Evolutionary conservation across 1,284 basidiomycete genomes (phyloP), one percentile per base, ranked within the genome.

Genomic region (Trichosporon inkin): DNA sequence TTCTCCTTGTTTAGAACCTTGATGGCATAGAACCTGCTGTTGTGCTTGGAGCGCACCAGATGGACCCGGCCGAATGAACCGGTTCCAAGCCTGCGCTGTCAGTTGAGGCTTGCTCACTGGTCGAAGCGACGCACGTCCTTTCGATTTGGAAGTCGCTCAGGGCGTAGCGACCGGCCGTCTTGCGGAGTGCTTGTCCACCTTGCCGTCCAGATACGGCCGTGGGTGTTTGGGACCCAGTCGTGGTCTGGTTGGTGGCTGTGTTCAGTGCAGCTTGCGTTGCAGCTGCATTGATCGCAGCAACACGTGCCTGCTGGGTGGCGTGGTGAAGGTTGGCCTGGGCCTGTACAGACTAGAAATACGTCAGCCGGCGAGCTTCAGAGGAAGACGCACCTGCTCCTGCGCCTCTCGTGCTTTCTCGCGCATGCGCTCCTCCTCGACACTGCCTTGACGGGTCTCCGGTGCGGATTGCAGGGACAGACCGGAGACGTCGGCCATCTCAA

Each of bases 31-130:
- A 90, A 94, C 8, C 93, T 87, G 32, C 88, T 82, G 74, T 96
- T 97, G 77, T 95, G 92, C 77, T 88, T 89, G 73, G 91, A 94
- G 61, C 89, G 86, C 17, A 92, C 94, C 53, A 96, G 82, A 78
- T 96, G 93, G 0, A 97, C 93, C 16, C 94, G 86, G 2, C 93
- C 93, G 76, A 97, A 97, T 70, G 91, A 95, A 2, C 93, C 93
- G 0, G 92, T 95, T 0, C 93, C 93, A 51, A 97, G 81, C 2
- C 78, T 79, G 10, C 10, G 49, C 28, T 32, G 28, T 53, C 22
- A 58, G 56, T 14, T 20, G 5, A 4, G 24, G 6, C 49, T 24
- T 11, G 1, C 8, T 17, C 24, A 6, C 8, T 2, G 1, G 20
- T 35, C 14, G 4, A 34, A 14, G 19, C 14, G 3, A 64, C 78